Base-by-base conservation (phyloP, 2,329 filamentous ascomycete species). In the Ceratocystis huliohia region DNA sequence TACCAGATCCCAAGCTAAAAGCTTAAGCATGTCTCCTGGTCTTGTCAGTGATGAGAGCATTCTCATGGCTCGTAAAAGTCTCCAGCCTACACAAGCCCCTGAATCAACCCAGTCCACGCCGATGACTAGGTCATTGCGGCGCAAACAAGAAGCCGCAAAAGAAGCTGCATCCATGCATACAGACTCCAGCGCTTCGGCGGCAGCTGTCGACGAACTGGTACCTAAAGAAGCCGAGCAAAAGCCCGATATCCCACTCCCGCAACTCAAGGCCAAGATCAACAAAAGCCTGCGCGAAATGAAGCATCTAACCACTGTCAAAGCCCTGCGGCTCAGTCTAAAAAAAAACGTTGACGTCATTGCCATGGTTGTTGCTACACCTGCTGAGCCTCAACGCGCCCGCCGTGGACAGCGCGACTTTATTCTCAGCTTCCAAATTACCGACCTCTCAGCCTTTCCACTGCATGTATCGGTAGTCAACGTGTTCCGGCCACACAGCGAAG, bases 321-420 rank as follows among this genome's bases (percentile, higher is more conserved):
- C 75, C 5, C 74, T 87, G 41, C 79, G 80, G n/a, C 76, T 75
- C 50, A 20, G 33, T 5, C 53, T 61, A 4, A 61, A 61, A 22
- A 67, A 67, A 77, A 80, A 65, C 28, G 72, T 82, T 1, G 82
- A 86, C 71, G 74, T 85, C 5, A 73, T 85, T 7, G 84, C 78
- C 17, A 76, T 87, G 5, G 82, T 78, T 3, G 81, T 81, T 15
- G 77, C 78, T 59, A 75, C 76, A 20, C 81, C 82, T 2, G 74
- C 78, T 8, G 76, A 79, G 61, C 79, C 84, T 5, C 75, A 78
- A 67, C 79, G 84, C 46, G 81, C 82, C 30, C 85, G 84, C 71
- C 75, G 78, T 68, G 82, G 82, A 0, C 82, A 82, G 2, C 77
- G 83, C 25, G 82, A 86, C 71, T 86, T 81, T 73, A 80, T 82